These are phyloP conservation scores for Diphasiastrum complanatum DNA, from an alignment of 83 land plant genomes.

Conservation along the genomic window DNA sequence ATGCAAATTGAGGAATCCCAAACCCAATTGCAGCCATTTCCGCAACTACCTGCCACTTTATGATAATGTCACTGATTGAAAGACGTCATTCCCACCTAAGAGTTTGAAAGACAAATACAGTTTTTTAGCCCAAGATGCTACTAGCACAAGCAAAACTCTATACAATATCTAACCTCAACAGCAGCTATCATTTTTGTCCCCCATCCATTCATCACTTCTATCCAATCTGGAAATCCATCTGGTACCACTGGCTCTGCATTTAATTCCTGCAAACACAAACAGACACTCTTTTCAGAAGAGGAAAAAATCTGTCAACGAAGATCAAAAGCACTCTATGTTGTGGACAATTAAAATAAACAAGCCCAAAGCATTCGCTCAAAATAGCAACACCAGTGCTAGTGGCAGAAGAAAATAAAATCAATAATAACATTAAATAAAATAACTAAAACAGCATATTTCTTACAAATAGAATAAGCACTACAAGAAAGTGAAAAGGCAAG, in stretches of 20 bases:
- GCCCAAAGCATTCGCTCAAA: too few relatives aligned
- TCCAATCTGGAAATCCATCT: conserved; percentile 92
- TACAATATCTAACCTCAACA: conserved; percentile 48
- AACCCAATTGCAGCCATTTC: conserved; percentile 99
- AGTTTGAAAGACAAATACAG: background rate
- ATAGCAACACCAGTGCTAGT: too few relatives aligned
- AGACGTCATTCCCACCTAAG: background rate
- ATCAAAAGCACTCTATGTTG: too few relatives aligned
- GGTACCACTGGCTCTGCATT: conserved; percentile 94
- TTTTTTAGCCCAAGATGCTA: background rate
- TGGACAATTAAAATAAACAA: too few relatives aligned
- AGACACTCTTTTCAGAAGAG: too few relatives aligned
- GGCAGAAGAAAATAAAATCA: too few relatives aligned
- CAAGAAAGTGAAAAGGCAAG: too few relatives aligned
- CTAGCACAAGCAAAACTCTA: conserved; percentile 1
- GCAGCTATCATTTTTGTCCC: conserved; percentile 89
- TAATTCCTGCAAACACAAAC: conserved; percentile 51
- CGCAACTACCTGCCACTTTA: conserved; percentile 60
- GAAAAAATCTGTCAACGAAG: too few relatives aligned
- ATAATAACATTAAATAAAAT: too few relatives aligned
- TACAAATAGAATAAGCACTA: too few relatives aligned
- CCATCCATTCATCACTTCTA: conserved; percentile 90
- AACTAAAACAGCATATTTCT: too few relatives aligned
- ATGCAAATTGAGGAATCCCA: conserved; percentile 72
- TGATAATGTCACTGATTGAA: background rate